Conservation (phyloP, 2,329 filamentous ascomycete genomes). For the Aspergillus floridensis region DNA sequence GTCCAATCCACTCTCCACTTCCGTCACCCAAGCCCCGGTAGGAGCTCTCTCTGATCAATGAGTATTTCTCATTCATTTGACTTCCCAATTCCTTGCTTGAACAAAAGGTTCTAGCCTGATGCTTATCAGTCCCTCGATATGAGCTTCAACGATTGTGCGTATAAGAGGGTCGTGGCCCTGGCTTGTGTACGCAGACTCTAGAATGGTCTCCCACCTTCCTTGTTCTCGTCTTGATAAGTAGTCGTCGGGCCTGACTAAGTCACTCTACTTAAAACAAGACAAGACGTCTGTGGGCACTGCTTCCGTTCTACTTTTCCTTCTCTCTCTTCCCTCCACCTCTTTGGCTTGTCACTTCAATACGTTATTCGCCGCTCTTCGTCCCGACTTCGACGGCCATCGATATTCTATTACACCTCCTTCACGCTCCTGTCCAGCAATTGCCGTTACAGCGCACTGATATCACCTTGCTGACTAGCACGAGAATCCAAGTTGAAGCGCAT, state of each 20-base stretch:
- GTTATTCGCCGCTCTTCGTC: background rate
- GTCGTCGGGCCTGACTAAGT: background rate
- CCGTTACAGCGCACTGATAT: background rate
- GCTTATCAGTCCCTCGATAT: background rate
- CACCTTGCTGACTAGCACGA: background rate
- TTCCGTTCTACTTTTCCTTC: background rate
- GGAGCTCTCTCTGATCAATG: background rate
- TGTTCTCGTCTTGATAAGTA: background rate
- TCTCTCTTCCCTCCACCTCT: background rate
- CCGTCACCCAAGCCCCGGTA: slow-evolving; percentile 8
- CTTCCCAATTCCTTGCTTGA: slow-evolving; percentile 4
- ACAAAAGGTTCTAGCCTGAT: background rate
- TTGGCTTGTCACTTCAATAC: background rate
- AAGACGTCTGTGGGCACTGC: background rate
- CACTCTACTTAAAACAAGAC: background rate
- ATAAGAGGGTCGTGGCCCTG: background rate
- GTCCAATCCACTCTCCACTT: background rate
- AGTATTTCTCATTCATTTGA: background rate
- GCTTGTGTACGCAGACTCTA: background rate
- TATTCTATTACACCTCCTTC: background rate
- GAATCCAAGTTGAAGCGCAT: background rate
- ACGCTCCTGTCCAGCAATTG: background rate
- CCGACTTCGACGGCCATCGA: background rate
- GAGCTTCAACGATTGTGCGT: background rate
- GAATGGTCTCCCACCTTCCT: background rate